phyloP scores from a whole-genome alignment of 148 eudicot species.

The Dianthus caryophyllus region DNA sequence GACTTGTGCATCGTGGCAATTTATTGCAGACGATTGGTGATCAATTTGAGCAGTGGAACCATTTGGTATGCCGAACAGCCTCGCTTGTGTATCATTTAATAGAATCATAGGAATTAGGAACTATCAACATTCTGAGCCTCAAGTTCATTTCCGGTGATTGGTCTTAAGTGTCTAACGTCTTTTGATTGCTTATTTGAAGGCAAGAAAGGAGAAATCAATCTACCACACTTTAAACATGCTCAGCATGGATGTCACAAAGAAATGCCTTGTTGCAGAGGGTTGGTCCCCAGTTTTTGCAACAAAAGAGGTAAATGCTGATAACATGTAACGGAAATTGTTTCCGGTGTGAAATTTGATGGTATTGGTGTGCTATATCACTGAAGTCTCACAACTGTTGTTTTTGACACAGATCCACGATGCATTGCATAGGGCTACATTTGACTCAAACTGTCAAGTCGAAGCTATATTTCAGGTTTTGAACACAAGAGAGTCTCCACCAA shows the following conservation, averaged over 20 bases:
- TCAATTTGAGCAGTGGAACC: constrained; percentile 76
- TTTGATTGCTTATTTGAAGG: constrained; percentile 39
- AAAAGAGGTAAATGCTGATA: constrained; percentile 49
- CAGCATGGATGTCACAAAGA: constrained; percentile 94
- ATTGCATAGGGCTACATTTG: constrained; percentile 64
- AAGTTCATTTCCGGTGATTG: not conserved
- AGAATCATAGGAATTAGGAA: not conserved
- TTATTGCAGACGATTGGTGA: constrained; percentile 71
- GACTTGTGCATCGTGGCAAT: constrained; percentile 63
- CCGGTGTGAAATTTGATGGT: not conserved
- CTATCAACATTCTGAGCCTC: not conserved
- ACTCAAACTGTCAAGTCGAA: constrained; percentile 91
- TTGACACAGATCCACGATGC: constrained; percentile 81
- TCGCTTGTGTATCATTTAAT: not conserved
- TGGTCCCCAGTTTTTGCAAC: constrained; percentile 97
- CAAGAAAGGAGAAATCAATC: constrained; percentile 78
- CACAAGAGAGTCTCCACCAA: constrained; percentile 89
- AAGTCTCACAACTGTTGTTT: constrained; percentile 18
- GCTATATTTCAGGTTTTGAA: constrained; percentile 81
- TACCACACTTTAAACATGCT: constrained; percentile 97
- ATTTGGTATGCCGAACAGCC: constrained; percentile 50
- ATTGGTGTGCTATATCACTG: not conserved
- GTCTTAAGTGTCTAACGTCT: not conserved
- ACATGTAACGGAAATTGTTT: constrained; percentile 5
- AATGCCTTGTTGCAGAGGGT: constrained; percentile 98